phyloP scores from a whole-genome alignment of 169 alveolate genomes.

The Cyclospora cayetanensis region DNA sequence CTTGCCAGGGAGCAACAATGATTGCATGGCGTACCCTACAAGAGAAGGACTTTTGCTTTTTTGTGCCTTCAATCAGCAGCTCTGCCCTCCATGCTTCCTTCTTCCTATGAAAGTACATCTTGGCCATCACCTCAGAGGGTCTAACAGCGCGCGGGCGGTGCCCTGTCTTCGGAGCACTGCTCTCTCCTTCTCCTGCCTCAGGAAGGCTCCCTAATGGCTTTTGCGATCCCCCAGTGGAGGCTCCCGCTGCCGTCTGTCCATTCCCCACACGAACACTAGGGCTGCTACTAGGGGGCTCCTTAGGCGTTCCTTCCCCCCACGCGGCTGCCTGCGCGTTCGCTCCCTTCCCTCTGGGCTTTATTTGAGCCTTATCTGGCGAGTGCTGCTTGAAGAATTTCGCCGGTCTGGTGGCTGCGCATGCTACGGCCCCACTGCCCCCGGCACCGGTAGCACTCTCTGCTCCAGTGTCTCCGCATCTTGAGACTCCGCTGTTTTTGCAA shows the following conservation, averaged over 20 bases:
- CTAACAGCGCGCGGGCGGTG: slow-evolving; percentile 37
- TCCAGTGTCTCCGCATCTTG: neutral
- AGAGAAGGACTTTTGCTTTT: slow-evolving; percentile 65
- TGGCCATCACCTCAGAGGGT: slow-evolving; percentile 46
- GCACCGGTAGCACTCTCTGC: slow-evolving; percentile 27
- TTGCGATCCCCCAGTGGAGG: neutral
- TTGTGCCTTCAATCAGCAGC: slow-evolving; percentile 49
- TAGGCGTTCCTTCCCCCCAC: neutral
- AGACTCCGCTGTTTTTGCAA: neutral
- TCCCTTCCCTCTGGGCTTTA: neutral
- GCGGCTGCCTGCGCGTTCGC: neutral
- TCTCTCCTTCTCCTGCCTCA: slow-evolving; percentile 3
- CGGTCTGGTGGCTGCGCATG: neutral
- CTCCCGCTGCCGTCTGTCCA: slow-evolving; percentile 3
- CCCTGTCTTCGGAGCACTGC: neutral
- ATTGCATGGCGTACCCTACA: slow-evolving; percentile 64
- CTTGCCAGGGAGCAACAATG: too few species aligned
- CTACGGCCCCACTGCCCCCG: too few species aligned
- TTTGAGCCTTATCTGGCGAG: slow-evolving; percentile 38
- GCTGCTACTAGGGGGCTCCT: neutral
- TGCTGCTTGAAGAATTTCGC: slow-evolving; percentile 55
- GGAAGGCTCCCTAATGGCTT: neutral
- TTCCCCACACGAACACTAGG: neutral
- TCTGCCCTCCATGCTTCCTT: slow-evolving; percentile 70
- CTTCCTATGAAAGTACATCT: slow-evolving; percentile 60